Percentiles rank a stretch among this genome's conserved stretches.
Conservation (phyloP, 805 yeast species). For the Metschnikowia drakensbergensis region DNA sequence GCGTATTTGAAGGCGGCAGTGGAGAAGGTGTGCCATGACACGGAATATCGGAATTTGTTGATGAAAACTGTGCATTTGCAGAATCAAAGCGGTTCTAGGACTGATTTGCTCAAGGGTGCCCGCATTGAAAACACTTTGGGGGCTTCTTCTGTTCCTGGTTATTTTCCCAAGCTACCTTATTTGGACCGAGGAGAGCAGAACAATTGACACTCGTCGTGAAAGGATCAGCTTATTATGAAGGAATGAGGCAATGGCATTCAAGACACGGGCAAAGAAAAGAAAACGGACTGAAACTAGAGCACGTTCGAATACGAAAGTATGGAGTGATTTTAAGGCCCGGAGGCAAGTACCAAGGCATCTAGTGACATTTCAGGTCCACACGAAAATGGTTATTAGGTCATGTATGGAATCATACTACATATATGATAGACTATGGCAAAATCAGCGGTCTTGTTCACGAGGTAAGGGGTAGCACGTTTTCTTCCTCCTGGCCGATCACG, state of each 20-base stretch:
- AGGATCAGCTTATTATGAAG: no score
- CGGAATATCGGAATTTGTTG: neutral
- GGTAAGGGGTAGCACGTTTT: constrained; percentile 25
- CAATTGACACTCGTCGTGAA: no score
- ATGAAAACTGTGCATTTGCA: constrained; percentile 3
- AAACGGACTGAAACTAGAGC: no score
- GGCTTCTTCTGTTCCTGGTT: constrained; percentile 13
- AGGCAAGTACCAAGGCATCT: no score
- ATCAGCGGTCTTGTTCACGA: neutral
- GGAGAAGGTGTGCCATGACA: constrained; percentile 7
- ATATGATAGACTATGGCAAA: no score
- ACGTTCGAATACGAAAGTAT: no score
- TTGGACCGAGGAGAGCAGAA: neutral
- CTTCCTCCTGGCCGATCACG: constrained; percentile 26
- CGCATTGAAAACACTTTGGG: constrained; percentile 14
- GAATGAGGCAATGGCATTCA: no score
- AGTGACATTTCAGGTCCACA: no score
- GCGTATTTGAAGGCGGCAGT: constrained; percentile 9
- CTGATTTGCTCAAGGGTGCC: constrained; percentile 7
- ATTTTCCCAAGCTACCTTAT: constrained; percentile 18
- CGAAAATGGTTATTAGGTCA: no score
- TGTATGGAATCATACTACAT: no score
- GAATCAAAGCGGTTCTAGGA: neutral
- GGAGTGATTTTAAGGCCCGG: no score
- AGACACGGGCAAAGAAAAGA: no score